Percentiles rank a stretch among this genome's conserved stretches.
Evolutionary conservation across 768 basidiomycete genomes (phyloP).

Genomic region (Macrolepiota fuliginosa): DNA sequence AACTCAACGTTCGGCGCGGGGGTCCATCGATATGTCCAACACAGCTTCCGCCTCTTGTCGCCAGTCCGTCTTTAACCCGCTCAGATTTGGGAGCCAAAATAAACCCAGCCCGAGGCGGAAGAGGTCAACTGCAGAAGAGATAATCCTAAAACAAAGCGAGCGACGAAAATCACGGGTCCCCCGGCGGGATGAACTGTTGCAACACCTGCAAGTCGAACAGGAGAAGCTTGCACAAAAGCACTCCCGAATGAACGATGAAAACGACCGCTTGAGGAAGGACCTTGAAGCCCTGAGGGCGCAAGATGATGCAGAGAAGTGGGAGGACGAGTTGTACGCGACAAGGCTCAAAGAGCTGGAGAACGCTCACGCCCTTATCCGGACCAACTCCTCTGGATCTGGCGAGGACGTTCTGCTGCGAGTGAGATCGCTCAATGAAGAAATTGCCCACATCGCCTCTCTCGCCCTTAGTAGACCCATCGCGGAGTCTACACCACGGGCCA

Average conservation of each 20-base stretch:
- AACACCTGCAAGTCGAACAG: neutral
- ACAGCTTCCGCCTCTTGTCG: neutral
- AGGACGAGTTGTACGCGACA: constrained; percentile 8
- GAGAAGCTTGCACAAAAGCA: neutral
- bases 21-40: neutral
- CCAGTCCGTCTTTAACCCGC: neutral
- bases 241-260: neutral
- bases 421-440: constrained; percentile 42
- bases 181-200: neutral
- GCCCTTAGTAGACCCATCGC: neutral
- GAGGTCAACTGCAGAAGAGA: neutral
- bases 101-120: neutral
- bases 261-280: neutral
- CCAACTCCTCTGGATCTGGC: constrained; percentile 38
- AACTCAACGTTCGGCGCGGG: neutral
- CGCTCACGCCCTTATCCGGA: constrained; percentile 43
- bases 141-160: neutral
- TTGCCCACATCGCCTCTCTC: constrained; percentile 43
- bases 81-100: neutral
- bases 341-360: constrained; percentile 41
- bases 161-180: neutral
- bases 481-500: neutral
- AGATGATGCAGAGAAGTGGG: constrained; percentile 3
- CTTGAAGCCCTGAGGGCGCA: neutral
- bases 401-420: constrained; percentile 43